Evolutionary conservation across 371 early-diverging fungal species (phyloP).

Genomic region (Mortierella sp.): DNA sequence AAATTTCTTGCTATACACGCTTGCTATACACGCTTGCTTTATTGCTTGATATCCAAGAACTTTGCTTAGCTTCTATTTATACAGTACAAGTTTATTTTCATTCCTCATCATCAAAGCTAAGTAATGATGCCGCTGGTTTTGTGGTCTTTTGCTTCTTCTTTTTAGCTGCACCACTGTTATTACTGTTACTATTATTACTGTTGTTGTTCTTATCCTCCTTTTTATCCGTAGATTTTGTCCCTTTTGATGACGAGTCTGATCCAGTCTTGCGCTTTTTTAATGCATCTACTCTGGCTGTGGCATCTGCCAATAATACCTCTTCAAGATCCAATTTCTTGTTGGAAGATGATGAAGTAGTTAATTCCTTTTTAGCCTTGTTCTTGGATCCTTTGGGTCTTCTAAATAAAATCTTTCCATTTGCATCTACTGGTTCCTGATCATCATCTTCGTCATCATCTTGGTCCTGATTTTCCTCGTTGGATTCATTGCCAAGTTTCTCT

Average conservation of each 20-base stretch:
- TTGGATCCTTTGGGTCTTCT: slow-evolving; percentile 41
- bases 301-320: slow-evolving; percentile 23
- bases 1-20: too few species aligned
- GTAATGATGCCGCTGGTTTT: slow-evolving; percentile 21
- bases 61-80: too few species aligned
- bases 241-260: not conserved
- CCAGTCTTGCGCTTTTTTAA: slow-evolving; percentile 37
- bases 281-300: slow-evolving; percentile 18
- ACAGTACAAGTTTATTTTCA: slow-evolving; percentile 10
- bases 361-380: not conserved
- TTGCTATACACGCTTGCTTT: too few species aligned
- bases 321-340: slow-evolving; percentile 34
- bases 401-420: slow-evolving; percentile 52
- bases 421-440: slow-evolving; percentile 39
- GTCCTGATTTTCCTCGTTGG: slow-evolving; percentile 14
- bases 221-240: not conserved
- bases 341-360: not conserved
- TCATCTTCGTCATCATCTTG: slow-evolving; percentile 27
- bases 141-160: slow-evolving; percentile 54
- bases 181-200: not conserved
- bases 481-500: slow-evolving; percentile 1
- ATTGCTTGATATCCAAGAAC: too few species aligned
- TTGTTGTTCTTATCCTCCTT: not conserved
- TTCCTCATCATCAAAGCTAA: slow-evolving; percentile 50
- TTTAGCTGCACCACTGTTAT: not conserved